Percentiles rank a stretch among this genome's conserved stretches.
Evolutionary conservation across 2,329 filamentous ascomycete genomes (phyloP).

Genomic region (Penicillium verrucosum): DNA sequence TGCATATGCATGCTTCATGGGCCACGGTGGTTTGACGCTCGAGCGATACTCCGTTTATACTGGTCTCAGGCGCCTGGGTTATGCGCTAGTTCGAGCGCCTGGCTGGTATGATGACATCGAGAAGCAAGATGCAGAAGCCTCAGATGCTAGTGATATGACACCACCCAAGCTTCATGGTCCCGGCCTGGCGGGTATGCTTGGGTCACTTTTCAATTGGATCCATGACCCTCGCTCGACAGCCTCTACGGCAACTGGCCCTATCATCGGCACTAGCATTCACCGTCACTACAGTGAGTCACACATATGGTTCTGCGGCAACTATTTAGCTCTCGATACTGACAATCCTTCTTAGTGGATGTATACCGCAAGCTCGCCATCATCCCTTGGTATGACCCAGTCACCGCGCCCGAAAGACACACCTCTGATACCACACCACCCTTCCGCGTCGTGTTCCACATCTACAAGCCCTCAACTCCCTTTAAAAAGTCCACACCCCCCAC

Average conservation of each 20-base stretch:
- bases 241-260: slow-evolving; percentile 44
- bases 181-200: slow-evolving; percentile 32
- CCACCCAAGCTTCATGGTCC: slow-evolving; percentile 11
- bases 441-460: slow-evolving; percentile 74
- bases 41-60: slow-evolving; percentile 88
- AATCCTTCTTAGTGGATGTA: slow-evolving; percentile 59
- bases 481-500: slow-evolving; percentile 73
- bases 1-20: slow-evolving; percentile 81
- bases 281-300: slow-evolving; percentile 49
- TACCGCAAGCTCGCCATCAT: slow-evolving; percentile 75
- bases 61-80: slow-evolving; percentile 77
- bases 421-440: slow-evolving; percentile 53
- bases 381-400: slow-evolving; percentile 62
- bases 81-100: slow-evolving; percentile 71
- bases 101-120: slow-evolving; percentile 45
- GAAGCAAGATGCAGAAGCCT: slow-evolving; percentile 17
- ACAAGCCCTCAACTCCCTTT: slow-evolving; percentile 69
- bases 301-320: neutral
- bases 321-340: neutral
- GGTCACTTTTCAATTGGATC: slow-evolving; percentile 35
- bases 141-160: neutral
- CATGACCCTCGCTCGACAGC: slow-evolving; percentile 25
- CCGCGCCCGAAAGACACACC: slow-evolving; percentile 22
- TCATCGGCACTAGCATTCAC: slow-evolving; percentile 54
- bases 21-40: slow-evolving; percentile 61